Conservation (phyloP, 2,329 filamentous ascomycete genomes). For the Geosmithia flava region DNA sequence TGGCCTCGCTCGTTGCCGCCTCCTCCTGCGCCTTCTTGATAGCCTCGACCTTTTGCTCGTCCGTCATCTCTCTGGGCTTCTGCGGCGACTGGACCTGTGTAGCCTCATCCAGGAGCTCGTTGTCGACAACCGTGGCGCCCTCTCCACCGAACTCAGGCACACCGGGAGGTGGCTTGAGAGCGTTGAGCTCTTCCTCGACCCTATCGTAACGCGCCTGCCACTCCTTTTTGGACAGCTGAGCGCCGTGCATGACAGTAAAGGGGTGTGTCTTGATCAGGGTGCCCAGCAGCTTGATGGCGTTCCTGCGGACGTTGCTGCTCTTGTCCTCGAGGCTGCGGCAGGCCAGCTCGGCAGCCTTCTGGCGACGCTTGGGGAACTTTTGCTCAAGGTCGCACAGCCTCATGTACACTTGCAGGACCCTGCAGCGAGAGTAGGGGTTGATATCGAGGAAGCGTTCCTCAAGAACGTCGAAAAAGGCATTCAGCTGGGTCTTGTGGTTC, state of each 20-base stretch:
- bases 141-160: constrained; percentile 49
- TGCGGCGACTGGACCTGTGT: constrained; percentile 65
- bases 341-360: constrained; percentile 77
- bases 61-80: constrained; percentile 56
- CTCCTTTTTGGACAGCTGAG: constrained; percentile 70
- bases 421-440: constrained; percentile 89
- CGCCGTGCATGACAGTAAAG: constrained; percentile 83
- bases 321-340: constrained; percentile 89
- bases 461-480: constrained; percentile 92
- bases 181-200: constrained; percentile 71
- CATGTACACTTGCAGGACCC: constrained; percentile 85
- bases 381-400: constrained; percentile 89
- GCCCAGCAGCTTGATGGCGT: constrained; percentile 85
- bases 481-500: constrained; percentile 88
- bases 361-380: constrained; percentile 86
- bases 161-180: constrained; percentile 70
- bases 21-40: constrained; percentile 75
- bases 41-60: constrained; percentile 63
- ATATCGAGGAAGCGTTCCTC: constrained; percentile 94
- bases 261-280: constrained; percentile 89
- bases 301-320: constrained; percentile 91
- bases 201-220: constrained; percentile 75
- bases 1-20: constrained; percentile 76
- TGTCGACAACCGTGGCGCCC: constrained; percentile 61
- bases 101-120: constrained; percentile 72